Percentiles rank a stretch among this genome's conserved stretches.
Evolutionary conservation across 2,329 filamentous ascomycete genomes (phyloP).

Genomic region (Neopestalotiopsis sp.): DNA sequence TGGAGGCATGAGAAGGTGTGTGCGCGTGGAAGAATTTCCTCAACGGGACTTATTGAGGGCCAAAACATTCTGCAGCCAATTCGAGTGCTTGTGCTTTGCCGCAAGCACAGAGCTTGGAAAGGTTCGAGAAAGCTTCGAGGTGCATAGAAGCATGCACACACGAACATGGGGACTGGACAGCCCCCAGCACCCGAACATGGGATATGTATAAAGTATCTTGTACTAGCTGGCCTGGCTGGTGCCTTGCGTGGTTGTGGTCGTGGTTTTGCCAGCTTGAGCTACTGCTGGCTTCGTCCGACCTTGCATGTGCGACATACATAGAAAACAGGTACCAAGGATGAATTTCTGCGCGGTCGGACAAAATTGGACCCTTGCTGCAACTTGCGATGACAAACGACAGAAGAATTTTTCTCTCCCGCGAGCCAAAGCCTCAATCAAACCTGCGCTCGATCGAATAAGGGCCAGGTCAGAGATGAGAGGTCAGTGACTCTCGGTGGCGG

Average conservation of each 20-base stretch:
- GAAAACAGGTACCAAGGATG: neutral
- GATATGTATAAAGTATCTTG: too few species aligned
- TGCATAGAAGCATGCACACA: conserved; percentile 8
- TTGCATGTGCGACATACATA: neutral
- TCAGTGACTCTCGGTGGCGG: neutral
- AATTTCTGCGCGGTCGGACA: conserved; percentile 10
- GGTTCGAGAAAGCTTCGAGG: conserved; percentile 18
- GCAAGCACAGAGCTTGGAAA: neutral
- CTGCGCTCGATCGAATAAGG: neutral
- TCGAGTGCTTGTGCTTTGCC: neutral
- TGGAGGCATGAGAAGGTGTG: neutral
- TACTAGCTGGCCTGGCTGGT: neutral
- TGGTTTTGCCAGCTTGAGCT: too few species aligned
- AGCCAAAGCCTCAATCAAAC: conserved; percentile 5
- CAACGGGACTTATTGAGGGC: neutral
- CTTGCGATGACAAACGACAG: neutral
- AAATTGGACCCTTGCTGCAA: conserved; percentile 13
- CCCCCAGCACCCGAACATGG: neutral
- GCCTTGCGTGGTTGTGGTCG: neutral
- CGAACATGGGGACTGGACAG: neutral
- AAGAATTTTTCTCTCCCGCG: neutral
- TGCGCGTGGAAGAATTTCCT: neutral
- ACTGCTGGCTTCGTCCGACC: neutral
- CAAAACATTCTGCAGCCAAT: conserved; percentile 5
- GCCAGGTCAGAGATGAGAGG: neutral